Evolutionary conservation across 345 rosid genomes (phyloP).

Genomic region (Brassica juncea): DNA sequence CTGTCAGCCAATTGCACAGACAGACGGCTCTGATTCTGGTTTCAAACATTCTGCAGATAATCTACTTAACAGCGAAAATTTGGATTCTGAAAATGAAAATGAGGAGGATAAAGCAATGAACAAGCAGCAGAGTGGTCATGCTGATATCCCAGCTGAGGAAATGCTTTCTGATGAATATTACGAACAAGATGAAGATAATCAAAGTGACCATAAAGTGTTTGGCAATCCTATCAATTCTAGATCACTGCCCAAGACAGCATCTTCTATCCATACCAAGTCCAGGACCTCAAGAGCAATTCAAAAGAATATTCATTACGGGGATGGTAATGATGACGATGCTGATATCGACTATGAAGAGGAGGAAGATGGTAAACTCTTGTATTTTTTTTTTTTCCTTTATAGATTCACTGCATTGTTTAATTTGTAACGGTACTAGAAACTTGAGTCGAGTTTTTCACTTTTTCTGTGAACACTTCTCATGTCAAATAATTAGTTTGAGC

Average conservation of each 20-base stretch:
- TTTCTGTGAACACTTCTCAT: background rate
- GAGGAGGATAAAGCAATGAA: conserved; percentile 54
- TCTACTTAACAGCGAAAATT: conserved; percentile 55
- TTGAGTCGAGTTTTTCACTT: background rate
- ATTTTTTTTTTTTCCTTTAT: conserved; percentile 13
- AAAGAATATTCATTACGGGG: conserved; percentile 42
- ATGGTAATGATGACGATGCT: conserved; percentile 46
- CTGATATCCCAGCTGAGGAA: conserved; percentile 96
- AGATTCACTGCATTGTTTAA: conserved; percentile 9
- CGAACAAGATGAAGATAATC: conserved; percentile 98
- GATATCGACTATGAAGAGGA: conserved; percentile 86
- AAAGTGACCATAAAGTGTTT: conserved; percentile 69
- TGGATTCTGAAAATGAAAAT: conserved; percentile 65
- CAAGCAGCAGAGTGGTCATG: conserved; percentile 63
- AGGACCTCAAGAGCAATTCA: conserved; percentile 58
- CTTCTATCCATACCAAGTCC: conserved; percentile 45
- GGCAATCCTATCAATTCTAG: conserved; percentile 53
- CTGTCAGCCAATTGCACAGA: conserved; percentile 78
- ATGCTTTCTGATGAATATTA: conserved; percentile 99
- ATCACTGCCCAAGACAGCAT: conserved; percentile 56
- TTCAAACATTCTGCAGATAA: conserved; percentile 69
- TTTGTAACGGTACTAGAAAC: background rate
- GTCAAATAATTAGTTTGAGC: conserved; percentile 8
- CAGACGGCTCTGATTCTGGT: conserved; percentile 63
- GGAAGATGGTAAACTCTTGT: conserved; percentile 70